A percentile compares a stretch with the other conserved stretches of the same genome.
Evolutionary conservation across 1,284 basidiomycete genomes (phyloP).

Genomic region (Heterobasidion occidentale): DNA sequence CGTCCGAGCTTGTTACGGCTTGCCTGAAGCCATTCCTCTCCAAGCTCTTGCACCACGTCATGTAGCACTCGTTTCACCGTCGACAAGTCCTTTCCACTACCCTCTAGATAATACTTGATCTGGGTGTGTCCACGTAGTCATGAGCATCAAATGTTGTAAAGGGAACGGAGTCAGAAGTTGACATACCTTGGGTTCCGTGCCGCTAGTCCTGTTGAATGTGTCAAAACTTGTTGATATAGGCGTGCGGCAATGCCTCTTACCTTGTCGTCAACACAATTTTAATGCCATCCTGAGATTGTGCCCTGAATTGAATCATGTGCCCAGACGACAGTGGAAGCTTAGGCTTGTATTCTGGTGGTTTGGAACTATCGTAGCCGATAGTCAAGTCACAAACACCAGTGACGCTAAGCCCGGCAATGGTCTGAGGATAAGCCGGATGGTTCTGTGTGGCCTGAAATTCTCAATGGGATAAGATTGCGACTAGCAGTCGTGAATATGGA

Average conservation of each 20-base stretch:
- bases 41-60: slow-evolving; percentile 49
- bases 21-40: slow-evolving; percentile 62
- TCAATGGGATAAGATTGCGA: background rate
- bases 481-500: background rate
- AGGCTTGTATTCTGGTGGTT: slow-evolving; percentile 58
- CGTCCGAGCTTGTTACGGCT: slow-evolving; percentile 43
- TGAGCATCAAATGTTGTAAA: background rate
- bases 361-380: slow-evolving; percentile 62
- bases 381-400: slow-evolving; percentile 69
- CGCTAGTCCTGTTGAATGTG: slow-evolving; percentile 53
- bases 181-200: slow-evolving; percentile 79
- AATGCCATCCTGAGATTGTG: slow-evolving; percentile 34
- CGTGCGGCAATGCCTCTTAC: slow-evolving; percentile 24
- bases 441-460: slow-evolving; percentile 12
- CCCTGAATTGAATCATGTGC: slow-evolving; percentile 79
- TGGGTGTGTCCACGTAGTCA: slow-evolving; percentile 16
- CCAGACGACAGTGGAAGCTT: slow-evolving; percentile 67
- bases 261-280: slow-evolving; percentile 59
- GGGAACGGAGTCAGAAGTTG: background rate
- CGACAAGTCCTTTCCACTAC: slow-evolving; percentile 42
- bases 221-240: background rate
- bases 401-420: slow-evolving; percentile 53
- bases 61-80: slow-evolving; percentile 40
- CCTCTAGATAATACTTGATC: slow-evolving; percentile 84
- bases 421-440: slow-evolving; percentile 43